These are phyloP conservation scores for Diaporthe velutina DNA, from an alignment of 2,329 filamentous ascomycete species.

Conservation along the genomic window DNA sequence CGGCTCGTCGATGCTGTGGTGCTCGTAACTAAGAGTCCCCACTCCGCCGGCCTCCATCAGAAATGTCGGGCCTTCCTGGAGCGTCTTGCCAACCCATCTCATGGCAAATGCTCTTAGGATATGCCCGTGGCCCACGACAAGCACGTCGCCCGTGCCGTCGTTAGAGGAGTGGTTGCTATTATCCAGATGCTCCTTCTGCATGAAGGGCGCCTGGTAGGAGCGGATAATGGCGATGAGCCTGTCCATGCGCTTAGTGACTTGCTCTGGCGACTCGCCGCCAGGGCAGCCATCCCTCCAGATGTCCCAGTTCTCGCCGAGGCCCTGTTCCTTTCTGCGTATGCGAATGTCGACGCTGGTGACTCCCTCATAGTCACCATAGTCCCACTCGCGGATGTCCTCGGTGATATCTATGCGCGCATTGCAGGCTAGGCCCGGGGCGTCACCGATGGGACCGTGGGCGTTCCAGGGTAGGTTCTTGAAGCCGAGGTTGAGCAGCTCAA, in stretches of 20 bases:
- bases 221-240: slow-evolving; percentile 81
- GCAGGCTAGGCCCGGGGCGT: slow-evolving; percentile 60
- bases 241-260: slow-evolving; percentile 81
- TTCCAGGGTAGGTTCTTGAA: slow-evolving; percentile 81
- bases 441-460: slow-evolving; percentile 54
- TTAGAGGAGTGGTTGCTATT: slow-evolving; percentile 51
- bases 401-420: slow-evolving; percentile 75
- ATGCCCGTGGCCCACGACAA: slow-evolving; percentile 91
- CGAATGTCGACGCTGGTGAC: slow-evolving; percentile 80
- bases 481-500: slow-evolving; percentile 86
- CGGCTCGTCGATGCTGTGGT: slow-evolving; percentile 82
- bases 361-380: slow-evolving; percentile 90
- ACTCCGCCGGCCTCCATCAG: slow-evolving; percentile 92
- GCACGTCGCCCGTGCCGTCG: slow-evolving; percentile 69
- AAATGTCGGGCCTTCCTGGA: slow-evolving; percentile 82
- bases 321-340: slow-evolving; percentile 66
- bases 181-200: slow-evolving; percentile 57
- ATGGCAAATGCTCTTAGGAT: slow-evolving; percentile 90
- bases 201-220: slow-evolving; percentile 71
- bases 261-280: slow-evolving; percentile 81
- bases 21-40: slow-evolving; percentile 84
- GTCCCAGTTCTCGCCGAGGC: slow-evolving; percentile 76
- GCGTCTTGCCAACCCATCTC: slow-evolving; percentile 81
- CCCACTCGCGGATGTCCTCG: slow-evolving; percentile 84
- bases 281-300: slow-evolving; percentile 93